These are phyloP conservation scores for Prototheca stagnorum DNA, from an alignment of 163 green algal genomes.

Conservation along the genomic window DNA sequence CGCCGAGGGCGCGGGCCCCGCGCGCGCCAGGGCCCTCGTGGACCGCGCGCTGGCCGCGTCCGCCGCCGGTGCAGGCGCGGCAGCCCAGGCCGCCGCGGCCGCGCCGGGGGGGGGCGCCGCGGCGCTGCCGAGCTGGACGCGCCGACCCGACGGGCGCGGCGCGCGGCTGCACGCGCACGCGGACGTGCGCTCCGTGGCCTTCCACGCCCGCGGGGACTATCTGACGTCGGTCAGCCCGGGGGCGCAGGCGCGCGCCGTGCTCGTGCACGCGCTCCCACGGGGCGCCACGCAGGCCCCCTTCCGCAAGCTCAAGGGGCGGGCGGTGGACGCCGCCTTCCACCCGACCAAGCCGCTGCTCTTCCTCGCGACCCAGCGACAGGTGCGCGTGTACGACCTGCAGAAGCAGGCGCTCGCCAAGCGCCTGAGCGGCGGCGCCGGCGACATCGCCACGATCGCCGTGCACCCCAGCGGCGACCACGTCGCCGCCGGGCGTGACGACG, in stretches of 20 bases:
- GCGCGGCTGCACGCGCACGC: background rate
- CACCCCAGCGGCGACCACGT: constrained; percentile 86
- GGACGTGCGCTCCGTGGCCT: constrained; percentile 33
- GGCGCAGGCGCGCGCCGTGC: constrained; percentile 31
- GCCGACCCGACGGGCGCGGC: too few relatives aligned
- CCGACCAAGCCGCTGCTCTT: constrained; percentile 88
- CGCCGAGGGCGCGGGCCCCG: too few relatives aligned
- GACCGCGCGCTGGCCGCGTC: too few relatives aligned
- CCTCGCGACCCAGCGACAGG: constrained; percentile 69
- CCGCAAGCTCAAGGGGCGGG: constrained; percentile 65
- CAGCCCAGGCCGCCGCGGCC: too few relatives aligned
- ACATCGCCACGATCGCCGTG: constrained; percentile 60
- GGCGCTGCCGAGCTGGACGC: too few relatives aligned
- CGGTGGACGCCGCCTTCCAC: constrained; percentile 74
- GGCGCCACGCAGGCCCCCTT: constrained; percentile 78
- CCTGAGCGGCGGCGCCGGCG: constrained; percentile 53
- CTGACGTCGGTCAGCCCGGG: constrained; percentile 63
- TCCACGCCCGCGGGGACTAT: constrained; percentile 86
- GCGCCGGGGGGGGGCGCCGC: too few relatives aligned
- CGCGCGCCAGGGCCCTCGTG: too few relatives aligned
- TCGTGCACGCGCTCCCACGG: constrained; percentile 48
- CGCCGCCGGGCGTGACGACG: constrained; percentile 63
- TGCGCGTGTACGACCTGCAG: constrained; percentile 79
- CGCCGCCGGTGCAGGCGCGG: too few relatives aligned
- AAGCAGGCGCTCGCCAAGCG: constrained; percentile 77